Evolutionary conservation across 768 basidiomycete species (phyloP).

Genomic region (Phaeolepiota aurea): DNA sequence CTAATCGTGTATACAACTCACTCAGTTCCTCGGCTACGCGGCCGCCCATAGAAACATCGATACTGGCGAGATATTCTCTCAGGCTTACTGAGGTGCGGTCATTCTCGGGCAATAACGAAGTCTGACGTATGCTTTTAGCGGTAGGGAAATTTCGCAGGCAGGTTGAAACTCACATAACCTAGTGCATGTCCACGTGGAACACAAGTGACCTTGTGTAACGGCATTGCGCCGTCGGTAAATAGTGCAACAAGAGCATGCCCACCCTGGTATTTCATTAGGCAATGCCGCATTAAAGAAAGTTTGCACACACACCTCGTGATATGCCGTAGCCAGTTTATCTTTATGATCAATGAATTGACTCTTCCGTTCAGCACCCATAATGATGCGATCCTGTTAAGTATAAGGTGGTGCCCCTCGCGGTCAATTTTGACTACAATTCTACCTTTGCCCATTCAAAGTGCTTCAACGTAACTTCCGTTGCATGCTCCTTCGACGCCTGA

Average conservation of each 20-base stretch:
- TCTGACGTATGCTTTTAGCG: constrained; percentile 32
- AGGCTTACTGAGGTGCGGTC: constrained; percentile 66
- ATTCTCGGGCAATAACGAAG: constrained; percentile 68
- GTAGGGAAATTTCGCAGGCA: constrained; percentile 6
- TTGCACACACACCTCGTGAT: constrained; percentile 91
- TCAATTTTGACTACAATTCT: constrained; percentile 3
- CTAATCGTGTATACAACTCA: constrained; percentile 22
- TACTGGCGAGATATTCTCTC: constrained; percentile 70
- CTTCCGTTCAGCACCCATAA: constrained; percentile 95
- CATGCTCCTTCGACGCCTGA: constrained; percentile 83
- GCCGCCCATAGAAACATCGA: constrained; percentile 92
- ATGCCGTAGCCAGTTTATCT: constrained; percentile 84
- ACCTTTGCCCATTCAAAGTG: constrained; percentile 99
- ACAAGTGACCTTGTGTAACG: constrained; percentile 96
- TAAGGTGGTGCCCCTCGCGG: background rate
- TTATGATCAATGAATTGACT: constrained; percentile 85
- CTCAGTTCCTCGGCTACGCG: constrained; percentile 91
- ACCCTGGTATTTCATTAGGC: no score
- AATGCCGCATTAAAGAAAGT: no score
- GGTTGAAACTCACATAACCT: constrained; percentile 55
- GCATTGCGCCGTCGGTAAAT: constrained; percentile 93
- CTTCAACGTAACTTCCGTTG: constrained; percentile 57
- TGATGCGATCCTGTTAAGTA: constrained; percentile 68
- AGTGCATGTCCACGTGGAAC: constrained; percentile 93
- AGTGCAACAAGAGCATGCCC: constrained; percentile 93